Evolutionary conservation across 805 yeast genomes (phyloP), one percentile per base, ranked within the genome.

Genomic region (Cyberlindnera euphorbiae): DNA sequence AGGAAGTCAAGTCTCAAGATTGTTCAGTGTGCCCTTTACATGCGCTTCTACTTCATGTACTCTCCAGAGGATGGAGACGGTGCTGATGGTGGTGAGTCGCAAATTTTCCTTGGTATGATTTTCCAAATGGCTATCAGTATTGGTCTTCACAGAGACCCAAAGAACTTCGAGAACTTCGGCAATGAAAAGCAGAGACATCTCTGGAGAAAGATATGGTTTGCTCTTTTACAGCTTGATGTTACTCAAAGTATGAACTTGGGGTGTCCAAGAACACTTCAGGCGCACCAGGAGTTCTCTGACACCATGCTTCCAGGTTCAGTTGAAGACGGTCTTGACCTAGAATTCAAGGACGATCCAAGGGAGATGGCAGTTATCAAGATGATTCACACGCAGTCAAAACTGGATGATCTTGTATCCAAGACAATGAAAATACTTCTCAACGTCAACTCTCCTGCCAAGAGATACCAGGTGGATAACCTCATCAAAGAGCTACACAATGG

Each of bases 71-170:
- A 73, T 42, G 73, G 72, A 16, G 78, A 73, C 50, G 73, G 75
- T 8, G 60, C 64, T 6, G 82, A 75, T 48, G 79, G 75, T 38
- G 80, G 78, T 28, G 75, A 74, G 33, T 67, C 77, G 3, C 78
- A 71, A 47, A 70, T 76, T 7, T 69, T 73, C 36, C 54, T 71
- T 11, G 76, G 80, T 1, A 67, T 76, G 58, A 62, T 78, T 21
- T 58, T 78, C 12, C 85, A 79, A 49, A 77, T 81, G 82, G 84
- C 81, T 0, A 66, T 74, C 36, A 68, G 80, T 26, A 67, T 80
- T 44, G 89, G 88, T 0, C 52, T 81, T 17, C 79, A 81, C 52
- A 65, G 87, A 46, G 88, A 81, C 44, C 87, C 88, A 1, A 69
- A 66, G 30, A 62, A 63, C 26, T 75, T 75, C 46, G 66, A 69